Base-by-base conservation (phyloP, 768 basidiomycete species). In the Phanerochaete carnosa region DNA sequence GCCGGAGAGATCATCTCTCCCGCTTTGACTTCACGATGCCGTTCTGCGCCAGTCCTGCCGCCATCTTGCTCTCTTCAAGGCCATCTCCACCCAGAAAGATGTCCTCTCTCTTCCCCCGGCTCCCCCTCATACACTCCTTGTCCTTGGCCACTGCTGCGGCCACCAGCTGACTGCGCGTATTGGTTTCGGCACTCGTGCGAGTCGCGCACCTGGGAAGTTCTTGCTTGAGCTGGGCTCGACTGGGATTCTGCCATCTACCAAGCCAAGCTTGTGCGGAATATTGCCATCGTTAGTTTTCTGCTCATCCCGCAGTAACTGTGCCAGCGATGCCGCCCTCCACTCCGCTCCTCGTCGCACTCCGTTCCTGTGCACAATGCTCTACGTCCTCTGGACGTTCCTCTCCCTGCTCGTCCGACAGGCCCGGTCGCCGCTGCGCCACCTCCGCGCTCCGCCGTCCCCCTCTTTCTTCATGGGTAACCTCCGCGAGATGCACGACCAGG, bases 391-490 rank as follows among this genome's bases (percentile, higher is more conserved):
- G 29, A 70, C 74, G 8, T 70, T 85, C 68, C 59, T 80, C 50
- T 68, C 64, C 33, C 73, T 84, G 37, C 66, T 86, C 60, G 37
- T 77, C 64, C 69, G 79, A 8, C 83, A 84, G 65, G 68, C 65
- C 59, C 69, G 70, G 46, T 84, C 82, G 0, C 83, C 82, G 11
- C 78, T 84, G 9, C 76, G 73, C n/a, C 62, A 60, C 33, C 79
- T 86, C 26, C 74, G 71, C 1, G 77, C 82, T 5, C 83, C 83
- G 12, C 75, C 77, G 1, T 77, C 73, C 13, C 73, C 71, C 0
- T 81, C 82, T 0, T 73, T 80, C 66, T 77, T 85, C 71, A 70
- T 81, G 62, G 83, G 83, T 3, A 81, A 84, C 69, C 77, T 84
- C 30, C 73, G 71, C 29, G 76, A 82, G 62, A 77, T 84, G 72